Evolutionary conservation across 2,329 filamentous ascomycete genomes (phyloP).

Genomic region (Myrmaecium sp.): DNA sequence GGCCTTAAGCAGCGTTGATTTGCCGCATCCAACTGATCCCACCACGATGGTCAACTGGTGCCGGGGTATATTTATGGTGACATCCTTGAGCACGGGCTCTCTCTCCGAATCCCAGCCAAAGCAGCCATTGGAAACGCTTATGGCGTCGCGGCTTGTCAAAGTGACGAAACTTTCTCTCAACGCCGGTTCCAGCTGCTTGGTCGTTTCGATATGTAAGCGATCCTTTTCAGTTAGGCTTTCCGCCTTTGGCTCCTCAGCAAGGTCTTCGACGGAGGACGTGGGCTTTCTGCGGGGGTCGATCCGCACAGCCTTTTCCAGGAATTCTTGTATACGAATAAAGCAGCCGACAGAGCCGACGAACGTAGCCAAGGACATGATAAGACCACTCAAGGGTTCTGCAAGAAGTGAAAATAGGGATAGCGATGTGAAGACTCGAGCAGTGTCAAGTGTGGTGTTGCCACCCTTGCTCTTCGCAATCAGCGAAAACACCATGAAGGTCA

Average conservation of each 20-base stretch:
- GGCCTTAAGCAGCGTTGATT: conserved; percentile 24
- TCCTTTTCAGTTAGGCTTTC: not conserved
- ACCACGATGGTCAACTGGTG: conserved; percentile 6
- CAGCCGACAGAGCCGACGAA: conserved; percentile 29
- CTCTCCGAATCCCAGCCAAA: conserved; percentile 31
- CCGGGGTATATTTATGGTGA: conserved; percentile 24
- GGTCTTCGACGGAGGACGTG: conserved; percentile 7
- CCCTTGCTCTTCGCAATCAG: conserved; percentile 20
- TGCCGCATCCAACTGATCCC: conserved; percentile 6
- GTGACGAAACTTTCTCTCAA: conserved; percentile 4
- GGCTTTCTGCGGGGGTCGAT: conserved; percentile 10
- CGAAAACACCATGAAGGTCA: conserved; percentile 29
- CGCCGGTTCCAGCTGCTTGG: conserved; percentile 12
- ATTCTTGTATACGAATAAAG: conserved; percentile 30
- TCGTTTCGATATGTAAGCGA: conserved; percentile 5
- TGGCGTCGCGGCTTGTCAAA: conserved; percentile 12
- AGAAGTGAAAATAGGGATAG: conserved; percentile 30
- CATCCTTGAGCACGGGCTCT: conserved; percentile 22
- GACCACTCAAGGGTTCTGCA: conserved; percentile 26
- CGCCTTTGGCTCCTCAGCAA: not conserved
- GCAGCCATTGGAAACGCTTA: conserved; percentile 26
- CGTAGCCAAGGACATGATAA: conserved; percentile 28
- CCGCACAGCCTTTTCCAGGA: conserved; percentile 15
- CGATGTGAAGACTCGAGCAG: conserved; percentile 28
- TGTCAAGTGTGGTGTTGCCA: conserved; percentile 18